Conservation (phyloP, 805 yeast genomes). For the Hagleromyces aurorensis region DNA sequence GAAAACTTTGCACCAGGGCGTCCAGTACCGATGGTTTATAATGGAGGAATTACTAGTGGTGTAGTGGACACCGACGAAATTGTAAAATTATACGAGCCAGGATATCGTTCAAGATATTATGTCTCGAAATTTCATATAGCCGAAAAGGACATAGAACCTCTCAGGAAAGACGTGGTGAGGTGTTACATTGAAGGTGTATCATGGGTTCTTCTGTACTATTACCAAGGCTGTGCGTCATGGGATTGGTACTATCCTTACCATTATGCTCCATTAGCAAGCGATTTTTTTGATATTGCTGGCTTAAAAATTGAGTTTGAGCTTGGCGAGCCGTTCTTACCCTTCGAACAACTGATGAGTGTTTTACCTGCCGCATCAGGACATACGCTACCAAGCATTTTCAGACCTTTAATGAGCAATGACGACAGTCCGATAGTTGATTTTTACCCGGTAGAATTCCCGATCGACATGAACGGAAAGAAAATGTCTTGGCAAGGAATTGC, state of each 20-base stretch:
- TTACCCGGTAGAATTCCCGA: slow-evolving; percentile 79
- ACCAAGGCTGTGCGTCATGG: slow-evolving; percentile 99
- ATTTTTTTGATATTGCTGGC: slow-evolving; percentile 49
- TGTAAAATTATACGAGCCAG: slow-evolving; percentile 77
- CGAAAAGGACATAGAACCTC: slow-evolving; percentile 44
- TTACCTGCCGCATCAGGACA: slow-evolving; percentile 91
- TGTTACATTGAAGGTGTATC: slow-evolving; percentile 89
- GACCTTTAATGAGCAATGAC: slow-evolving; percentile 71
- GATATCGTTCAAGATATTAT: slow-evolving; percentile 79
- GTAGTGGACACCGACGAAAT: slow-evolving; percentile 40
- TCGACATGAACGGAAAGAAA: slow-evolving; percentile 93
- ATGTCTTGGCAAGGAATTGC: slow-evolving; percentile 96
- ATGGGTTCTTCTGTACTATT: slow-evolving; percentile 92
- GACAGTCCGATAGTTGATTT: slow-evolving; percentile 83
- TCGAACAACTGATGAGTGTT: slow-evolving; percentile 90
- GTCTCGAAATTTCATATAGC: slow-evolving; percentile 57
- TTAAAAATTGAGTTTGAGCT: slow-evolving; percentile 48
- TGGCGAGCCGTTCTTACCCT: slow-evolving; percentile 83
- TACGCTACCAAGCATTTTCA: slow-evolving; percentile 71
- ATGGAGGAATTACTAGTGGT: slow-evolving; percentile 24
- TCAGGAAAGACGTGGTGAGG: slow-evolving; percentile 52
- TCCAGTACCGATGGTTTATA: slow-evolving; percentile 23
- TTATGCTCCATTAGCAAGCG: slow-evolving; percentile 96
- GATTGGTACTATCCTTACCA: slow-evolving; percentile 96
- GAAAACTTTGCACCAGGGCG: neutral